Evolutionary conservation across 2,329 filamentous ascomycete genomes (phyloP).

Genomic region (Epichloe scottii): DNA sequence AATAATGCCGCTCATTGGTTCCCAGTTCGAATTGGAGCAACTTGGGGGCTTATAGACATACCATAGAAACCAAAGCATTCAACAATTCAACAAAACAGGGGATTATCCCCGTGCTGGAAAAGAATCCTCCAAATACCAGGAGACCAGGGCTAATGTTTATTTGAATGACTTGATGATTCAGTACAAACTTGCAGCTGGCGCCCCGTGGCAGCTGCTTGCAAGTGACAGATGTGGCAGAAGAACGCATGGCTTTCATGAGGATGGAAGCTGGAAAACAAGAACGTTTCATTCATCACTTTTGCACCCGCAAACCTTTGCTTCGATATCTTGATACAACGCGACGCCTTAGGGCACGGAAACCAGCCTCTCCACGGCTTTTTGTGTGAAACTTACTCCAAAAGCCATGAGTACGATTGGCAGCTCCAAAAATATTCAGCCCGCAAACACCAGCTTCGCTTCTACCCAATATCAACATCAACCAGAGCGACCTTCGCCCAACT

Average conservation of each 20-base stretch:
- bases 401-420: constrained; percentile 9
- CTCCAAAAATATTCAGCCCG: constrained; percentile 9
- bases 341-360: background rate
- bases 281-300: background rate
- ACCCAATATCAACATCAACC: constrained; percentile 13
- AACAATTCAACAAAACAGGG: background rate
- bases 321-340: background rate
- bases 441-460: constrained; percentile 18
- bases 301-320: background rate
- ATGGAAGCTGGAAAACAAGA: background rate
- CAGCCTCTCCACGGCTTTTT: background rate
- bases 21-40: background rate
- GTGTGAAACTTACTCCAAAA: background rate
- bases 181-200: background rate
- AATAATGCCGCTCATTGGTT: background rate
- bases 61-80: constrained; percentile 5
- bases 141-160: background rate
- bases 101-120: constrained; percentile 1
- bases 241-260: background rate
- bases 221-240: background rate
- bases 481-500: background rate
- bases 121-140: background rate
- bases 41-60: constrained; percentile 6
- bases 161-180: background rate
- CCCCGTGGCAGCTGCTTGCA: background rate